Conservation (phyloP, 1,284 basidiomycete species). For the Microbotryum intermedium region DNA sequence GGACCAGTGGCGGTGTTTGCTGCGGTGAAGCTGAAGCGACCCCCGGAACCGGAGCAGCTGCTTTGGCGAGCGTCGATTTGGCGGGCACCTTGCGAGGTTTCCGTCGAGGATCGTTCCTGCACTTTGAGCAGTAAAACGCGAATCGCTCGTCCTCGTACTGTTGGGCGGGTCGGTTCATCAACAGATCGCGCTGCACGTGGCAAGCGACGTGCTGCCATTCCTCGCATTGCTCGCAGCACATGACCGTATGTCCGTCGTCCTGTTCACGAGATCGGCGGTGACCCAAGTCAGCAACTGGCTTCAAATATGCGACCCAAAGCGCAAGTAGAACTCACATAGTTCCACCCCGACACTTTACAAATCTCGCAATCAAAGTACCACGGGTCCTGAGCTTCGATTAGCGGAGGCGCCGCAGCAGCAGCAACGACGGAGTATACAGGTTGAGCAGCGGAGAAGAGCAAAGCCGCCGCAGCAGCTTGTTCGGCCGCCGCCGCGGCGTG, state of each 20-base stretch:
- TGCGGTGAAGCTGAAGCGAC: too few relatives aligned
- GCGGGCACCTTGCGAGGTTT: background rate
- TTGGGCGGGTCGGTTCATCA: constrained; percentile 17
- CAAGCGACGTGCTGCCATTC: constrained; percentile 52
- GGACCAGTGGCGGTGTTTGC: too few relatives aligned
- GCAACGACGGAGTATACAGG: background rate
- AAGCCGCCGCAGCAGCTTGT: constrained; percentile 26
- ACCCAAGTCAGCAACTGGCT: constrained; percentile 6
- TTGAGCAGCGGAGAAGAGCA: constrained; percentile 2
- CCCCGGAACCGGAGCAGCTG: too few relatives aligned
- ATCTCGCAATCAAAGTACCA: constrained; percentile 81
- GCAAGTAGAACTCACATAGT: constrained; percentile 54
- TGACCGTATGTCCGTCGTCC: constrained; percentile 66
- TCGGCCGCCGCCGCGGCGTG: background rate
- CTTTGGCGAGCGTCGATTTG: too few relatives aligned
- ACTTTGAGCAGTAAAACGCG: constrained; percentile 20
- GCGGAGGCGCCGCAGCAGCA: background rate
- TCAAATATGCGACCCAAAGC: too few relatives aligned
- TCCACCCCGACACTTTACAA: constrained; percentile 59
- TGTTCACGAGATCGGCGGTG: constrained; percentile 39
- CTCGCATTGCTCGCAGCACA: constrained; percentile 66
- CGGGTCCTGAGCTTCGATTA: constrained; percentile 44
- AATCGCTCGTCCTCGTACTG: constrained; percentile 27
- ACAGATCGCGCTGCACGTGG: constrained; percentile 36
- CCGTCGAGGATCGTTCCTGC: constrained; percentile 6